A percentile compares a stretch with the other conserved stretches of the same genome.
phyloP scores from a whole-genome alignment of 192 early-diverging fungal species.

The Rhizophagus prolifer region DNA sequence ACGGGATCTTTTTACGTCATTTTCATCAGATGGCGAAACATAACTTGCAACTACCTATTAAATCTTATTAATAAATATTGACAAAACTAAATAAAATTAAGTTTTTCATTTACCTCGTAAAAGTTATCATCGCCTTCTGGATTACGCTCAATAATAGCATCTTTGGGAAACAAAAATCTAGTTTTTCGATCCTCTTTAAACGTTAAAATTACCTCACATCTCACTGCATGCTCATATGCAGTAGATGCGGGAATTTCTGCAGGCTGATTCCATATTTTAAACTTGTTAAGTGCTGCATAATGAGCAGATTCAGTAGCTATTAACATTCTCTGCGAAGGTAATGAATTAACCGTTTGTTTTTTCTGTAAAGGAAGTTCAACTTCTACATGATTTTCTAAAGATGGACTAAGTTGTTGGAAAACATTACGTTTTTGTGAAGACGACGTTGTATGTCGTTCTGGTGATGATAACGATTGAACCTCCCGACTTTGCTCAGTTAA shows the following conservation, averaged over 20 bases:
- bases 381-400: neutral
- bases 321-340: neutral
- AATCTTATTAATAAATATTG: neutral
- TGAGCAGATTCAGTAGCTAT: neutral
- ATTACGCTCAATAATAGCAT: constrained; percentile 47
- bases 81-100: neutral
- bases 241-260: neutral
- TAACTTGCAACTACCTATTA: constrained; percentile 3
- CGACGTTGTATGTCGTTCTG: neutral
- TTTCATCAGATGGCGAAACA: neutral
- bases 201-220: constrained; percentile 51
- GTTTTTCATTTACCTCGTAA: neutral
- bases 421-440: neutral
- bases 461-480: neutral
- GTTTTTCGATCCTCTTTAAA: constrained; percentile 54
- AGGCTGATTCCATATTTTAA: neutral
- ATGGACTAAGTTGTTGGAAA: neutral
- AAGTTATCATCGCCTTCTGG: neutral
- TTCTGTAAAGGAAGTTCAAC: neutral
- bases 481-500: neutral
- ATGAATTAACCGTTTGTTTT: neutral
- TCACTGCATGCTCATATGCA: constrained; percentile 26
- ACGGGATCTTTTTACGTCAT: neutral
- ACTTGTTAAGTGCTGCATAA: neutral
- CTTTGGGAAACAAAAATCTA: constrained; percentile 53